Evolutionary conservation across 495 filamentous ascomycete genomes (phyloP).

Genomic region (Thermothielavioides terrestris): DNA sequence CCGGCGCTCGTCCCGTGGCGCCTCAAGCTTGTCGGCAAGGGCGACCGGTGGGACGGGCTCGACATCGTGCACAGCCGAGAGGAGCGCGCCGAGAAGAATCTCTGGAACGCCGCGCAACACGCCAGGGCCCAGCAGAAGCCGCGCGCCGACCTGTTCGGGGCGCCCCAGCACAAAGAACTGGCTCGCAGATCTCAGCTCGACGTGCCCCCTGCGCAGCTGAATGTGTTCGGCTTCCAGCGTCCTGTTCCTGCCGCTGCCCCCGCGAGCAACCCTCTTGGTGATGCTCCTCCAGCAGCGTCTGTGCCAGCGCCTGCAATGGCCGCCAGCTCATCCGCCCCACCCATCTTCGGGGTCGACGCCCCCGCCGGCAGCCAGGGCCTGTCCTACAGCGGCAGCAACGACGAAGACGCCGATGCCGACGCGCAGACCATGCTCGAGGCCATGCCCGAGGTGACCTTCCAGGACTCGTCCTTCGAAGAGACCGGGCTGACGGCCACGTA

Average conservation of each 20-base stretch:
- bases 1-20: conserved; percentile 55
- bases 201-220: too few species aligned
- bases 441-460: conserved; percentile 28
- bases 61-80: conserved; percentile 22
- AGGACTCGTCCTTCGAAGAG: conserved; percentile 38
- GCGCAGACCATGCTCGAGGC: conserved; percentile 22
- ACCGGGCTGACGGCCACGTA: conserved; percentile 56
- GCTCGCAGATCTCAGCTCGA: too few species aligned
- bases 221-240: too few species aligned
- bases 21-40: conserved; percentile 37
- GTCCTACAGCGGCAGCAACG: background rate
- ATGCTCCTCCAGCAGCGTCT: too few species aligned
- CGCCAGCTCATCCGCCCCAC: background rate
- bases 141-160: conserved; percentile 28
- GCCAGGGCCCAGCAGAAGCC: conserved; percentile 20
- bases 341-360: background rate
- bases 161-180: too few species aligned
- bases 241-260: too few species aligned
- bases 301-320: too few species aligned
- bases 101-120: conserved; percentile 20
- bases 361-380: background rate
- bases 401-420: conserved; percentile 11
- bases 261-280: too few species aligned
- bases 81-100: conserved; percentile 17
- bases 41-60: conserved; percentile 10